Evolutionary conservation across 306 rosid species (phyloP).

Genomic region (Casuarina glauca): DNA sequence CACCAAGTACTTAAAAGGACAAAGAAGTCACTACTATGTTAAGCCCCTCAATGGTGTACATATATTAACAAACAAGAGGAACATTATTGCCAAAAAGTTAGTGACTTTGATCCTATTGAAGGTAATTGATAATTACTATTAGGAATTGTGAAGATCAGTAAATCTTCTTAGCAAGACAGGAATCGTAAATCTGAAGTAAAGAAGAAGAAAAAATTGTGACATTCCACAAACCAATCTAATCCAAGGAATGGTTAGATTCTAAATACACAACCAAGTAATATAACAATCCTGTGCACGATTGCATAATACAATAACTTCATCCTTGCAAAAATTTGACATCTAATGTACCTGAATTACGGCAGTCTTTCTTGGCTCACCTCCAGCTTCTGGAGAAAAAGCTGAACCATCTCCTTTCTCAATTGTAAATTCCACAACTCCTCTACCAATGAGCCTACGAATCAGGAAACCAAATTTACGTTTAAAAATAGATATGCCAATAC

Average conservation of each 20-base stretch:
- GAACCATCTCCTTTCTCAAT: conserved; percentile 84
- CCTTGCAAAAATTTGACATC: neutral
- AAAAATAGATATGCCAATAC: neutral
- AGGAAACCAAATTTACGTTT: conserved; percentile 18
- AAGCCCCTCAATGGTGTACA: neutral
- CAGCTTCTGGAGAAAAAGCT: conserved; percentile 72
- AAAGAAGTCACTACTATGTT: neutral
- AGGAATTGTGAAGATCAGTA: neutral
- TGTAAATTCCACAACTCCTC: conserved; percentile 84
- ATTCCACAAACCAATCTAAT: neutral
- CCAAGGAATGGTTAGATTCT: neutral
- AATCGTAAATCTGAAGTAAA: neutral
- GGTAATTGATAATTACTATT: neutral
- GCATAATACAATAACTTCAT: neutral
- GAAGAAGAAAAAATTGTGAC: neutral
- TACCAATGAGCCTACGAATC: conserved; percentile 71
- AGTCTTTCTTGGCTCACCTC: conserved; percentile 73
- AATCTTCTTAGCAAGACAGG: neutral
- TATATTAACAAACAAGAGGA: neutral
- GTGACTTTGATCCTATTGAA: neutral
- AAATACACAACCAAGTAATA: neutral
- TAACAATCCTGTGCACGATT: neutral
- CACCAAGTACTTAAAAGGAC: neutral
- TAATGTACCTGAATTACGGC: conserved; percentile 68
- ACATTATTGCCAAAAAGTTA: neutral